Base-by-base conservation (phyloP, 106 monocot genomes). In the Agapanthus africanus region DNA sequence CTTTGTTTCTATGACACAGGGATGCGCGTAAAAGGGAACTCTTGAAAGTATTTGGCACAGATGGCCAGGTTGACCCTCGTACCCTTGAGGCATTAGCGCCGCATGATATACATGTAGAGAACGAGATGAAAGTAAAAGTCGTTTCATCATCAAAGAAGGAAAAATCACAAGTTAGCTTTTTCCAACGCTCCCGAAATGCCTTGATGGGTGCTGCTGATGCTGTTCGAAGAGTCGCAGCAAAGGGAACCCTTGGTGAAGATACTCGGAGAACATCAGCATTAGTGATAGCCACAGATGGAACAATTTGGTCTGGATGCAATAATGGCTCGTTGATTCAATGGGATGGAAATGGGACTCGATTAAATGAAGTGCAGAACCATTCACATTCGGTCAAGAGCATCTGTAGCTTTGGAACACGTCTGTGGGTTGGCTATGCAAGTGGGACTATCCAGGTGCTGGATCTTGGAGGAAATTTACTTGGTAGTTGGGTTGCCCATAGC, bases 131-230 rank as follows among this genome's bases (percentile, higher is more conserved):
- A 49, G 59, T 60, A 57, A 78, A 74, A 19, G n/a, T n/a, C n/a
- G 25, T 70, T 69, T 71, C 73, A 42, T 67, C 78, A n/a, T 77
- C 71, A 49, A 85, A 72, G 61, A 85, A 78, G 47, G 78, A 81
- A 56, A 81, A 85, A 70, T 57, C 81, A 39, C 81, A 70, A 77
- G 59, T 78, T 34, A 73, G 75, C 39, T 85, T 85, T 68, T 71
- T 85, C 31, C 81, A 85, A 37, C 70, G 81, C 35, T 85, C 85
- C 15, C 73, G 81, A 31, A 85, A 85, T 78, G 85, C 81, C 10
- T 61, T 85, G 37, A 59, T 81, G 44, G 85, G 85, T 40, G 85
- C 85, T 67, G 85, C 85, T 78, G 85, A 85, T 63, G 81, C 75
- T 75, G 81, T 85, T 54, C 66, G 81, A 26, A 85, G 81, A 76